Evolutionary conservation across 805 yeast genomes (phyloP).

Genomic region (Dipodascopsis uninucleata): DNA sequence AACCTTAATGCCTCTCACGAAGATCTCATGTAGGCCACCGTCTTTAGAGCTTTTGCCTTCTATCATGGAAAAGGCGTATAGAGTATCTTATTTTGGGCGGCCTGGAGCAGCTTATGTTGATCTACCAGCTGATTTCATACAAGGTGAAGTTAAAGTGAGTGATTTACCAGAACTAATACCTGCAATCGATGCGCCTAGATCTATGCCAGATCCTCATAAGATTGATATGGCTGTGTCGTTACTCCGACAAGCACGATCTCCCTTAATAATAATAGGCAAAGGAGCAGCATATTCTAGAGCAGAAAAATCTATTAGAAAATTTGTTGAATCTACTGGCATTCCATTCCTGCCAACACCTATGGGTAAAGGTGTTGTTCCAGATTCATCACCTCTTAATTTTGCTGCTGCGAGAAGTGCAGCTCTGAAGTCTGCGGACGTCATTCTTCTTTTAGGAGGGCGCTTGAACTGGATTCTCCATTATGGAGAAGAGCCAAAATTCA

Average conservation of each 20-base stretch:
- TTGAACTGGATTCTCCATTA: constrained; percentile 71
- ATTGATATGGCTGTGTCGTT: constrained; percentile 40
- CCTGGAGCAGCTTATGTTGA: constrained; percentile 65
- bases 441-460: constrained; percentile 61
- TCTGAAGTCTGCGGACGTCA: constrained; percentile 53
- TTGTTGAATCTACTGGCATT: constrained; percentile 44
- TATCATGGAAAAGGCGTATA: constrained; percentile 47
- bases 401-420: constrained; percentile 65
- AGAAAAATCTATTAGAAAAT: constrained; percentile 39
- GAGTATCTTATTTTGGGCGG: constrained; percentile 45
- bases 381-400: constrained; percentile 45
- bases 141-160: constrained; percentile 30
- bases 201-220: constrained; percentile 38
- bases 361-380: constrained; percentile 71
- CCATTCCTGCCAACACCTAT: constrained; percentile 72
- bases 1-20: constrained; percentile 47
- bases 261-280: constrained; percentile 62
- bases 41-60: constrained; percentile 38
- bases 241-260: constrained; percentile 41
- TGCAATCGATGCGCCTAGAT: constrained; percentile 36
- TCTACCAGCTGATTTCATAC: constrained; percentile 59
- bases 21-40: constrained; percentile 49
- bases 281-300: constrained; percentile 54
- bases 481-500: constrained; percentile 57
- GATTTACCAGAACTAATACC: constrained; percentile 6